Conservation (phyloP, 1,139 yeast species). For the Kodamaea sp. region DNA sequence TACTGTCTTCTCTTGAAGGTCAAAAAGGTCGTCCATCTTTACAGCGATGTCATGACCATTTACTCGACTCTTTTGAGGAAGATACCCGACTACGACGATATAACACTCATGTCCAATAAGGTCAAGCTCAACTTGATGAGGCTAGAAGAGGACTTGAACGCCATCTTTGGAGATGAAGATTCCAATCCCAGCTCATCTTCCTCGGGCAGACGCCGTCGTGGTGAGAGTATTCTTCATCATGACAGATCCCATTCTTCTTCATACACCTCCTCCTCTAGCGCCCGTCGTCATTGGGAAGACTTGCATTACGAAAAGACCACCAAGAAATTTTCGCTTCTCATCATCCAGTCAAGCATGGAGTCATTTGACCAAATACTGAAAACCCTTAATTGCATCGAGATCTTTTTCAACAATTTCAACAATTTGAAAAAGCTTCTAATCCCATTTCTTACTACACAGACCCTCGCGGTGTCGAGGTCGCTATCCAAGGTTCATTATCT, state of each 20-base stretch:
- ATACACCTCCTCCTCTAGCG: background rate
- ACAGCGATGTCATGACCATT: conserved; percentile 41
- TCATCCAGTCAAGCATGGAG: conserved; percentile 24
- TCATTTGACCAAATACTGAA: conserved; percentile 24
- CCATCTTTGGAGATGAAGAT: conserved; percentile 25
- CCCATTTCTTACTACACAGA: conserved; percentile 36
- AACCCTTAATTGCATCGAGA: conserved; percentile 32
- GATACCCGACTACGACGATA: conserved; percentile 45
- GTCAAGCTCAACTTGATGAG: conserved; percentile 25
- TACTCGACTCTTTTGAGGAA: conserved; percentile 43
- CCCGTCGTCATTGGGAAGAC: conserved; percentile 29
- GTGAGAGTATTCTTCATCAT: background rate
- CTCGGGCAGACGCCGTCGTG: conserved; percentile 1
- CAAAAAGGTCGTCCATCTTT: conserved; percentile 39
- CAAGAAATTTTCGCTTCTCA: conserved; percentile 22
- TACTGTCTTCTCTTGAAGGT: conserved; percentile 29
- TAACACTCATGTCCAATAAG: conserved; percentile 34
- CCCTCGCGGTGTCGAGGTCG: conserved; percentile 28
- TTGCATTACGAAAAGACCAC: conserved; percentile 27
- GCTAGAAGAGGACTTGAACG: conserved; percentile 37
- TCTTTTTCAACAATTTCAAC: conserved; percentile 38
- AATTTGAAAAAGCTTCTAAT: conserved; percentile 42
- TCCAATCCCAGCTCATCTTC: background rate
- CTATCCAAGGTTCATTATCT: conserved; percentile 27
- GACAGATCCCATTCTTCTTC: conserved; percentile 1